phyloP scores from a whole-genome alignment of 805 yeast species.

The Candida tammaniensis region DNA sequence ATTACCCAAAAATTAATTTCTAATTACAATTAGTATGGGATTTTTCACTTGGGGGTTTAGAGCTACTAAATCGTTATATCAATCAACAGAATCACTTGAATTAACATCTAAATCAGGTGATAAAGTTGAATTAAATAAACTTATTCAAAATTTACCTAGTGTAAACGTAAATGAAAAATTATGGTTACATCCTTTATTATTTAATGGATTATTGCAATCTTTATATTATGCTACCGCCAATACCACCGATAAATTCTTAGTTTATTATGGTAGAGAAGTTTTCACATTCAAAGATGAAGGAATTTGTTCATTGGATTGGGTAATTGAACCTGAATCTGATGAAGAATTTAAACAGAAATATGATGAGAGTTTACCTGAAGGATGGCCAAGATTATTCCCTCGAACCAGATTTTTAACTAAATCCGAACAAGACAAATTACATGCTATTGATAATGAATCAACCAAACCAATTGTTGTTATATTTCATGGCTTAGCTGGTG shows the following conservation, averaged over 20 bases:
- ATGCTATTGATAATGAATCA: constrained; percentile 15
- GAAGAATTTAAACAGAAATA: constrained; percentile 24
- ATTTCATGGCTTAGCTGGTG: constrained; percentile 81
- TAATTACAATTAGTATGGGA: too few species aligned
- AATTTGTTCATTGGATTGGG: constrained; percentile 72
- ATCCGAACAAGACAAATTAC: constrained; percentile 38
- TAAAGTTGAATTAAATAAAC: background rate
- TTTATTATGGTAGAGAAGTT: constrained; percentile 74
- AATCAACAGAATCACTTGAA: constrained; percentile 13
- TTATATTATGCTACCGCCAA: constrained; percentile 58
- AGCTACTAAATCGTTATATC: constrained; percentile 27
- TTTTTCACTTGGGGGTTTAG: constrained; percentile 40
- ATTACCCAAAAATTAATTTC: background rate
- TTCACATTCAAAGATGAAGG: constrained; percentile 64
- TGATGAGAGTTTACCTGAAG: constrained; percentile 29
- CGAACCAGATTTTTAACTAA: constrained; percentile 52
- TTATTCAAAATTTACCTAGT: constrained; percentile 1
- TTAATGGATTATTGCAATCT: constrained; percentile 79
- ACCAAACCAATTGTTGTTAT: constrained; percentile 59
- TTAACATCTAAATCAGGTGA: constrained; percentile 2
- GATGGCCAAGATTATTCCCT: constrained; percentile 42
- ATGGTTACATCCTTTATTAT: constrained; percentile 59
- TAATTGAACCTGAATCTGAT: constrained; percentile 32
- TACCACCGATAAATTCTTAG: constrained; percentile 48
- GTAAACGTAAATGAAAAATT: constrained; percentile 31